Percentiles rank a stretch among this genome's conserved stretches.
Conservation (phyloP, 2,329 filamentous ascomycete species). For the Calonectria leucothoes region DNA sequence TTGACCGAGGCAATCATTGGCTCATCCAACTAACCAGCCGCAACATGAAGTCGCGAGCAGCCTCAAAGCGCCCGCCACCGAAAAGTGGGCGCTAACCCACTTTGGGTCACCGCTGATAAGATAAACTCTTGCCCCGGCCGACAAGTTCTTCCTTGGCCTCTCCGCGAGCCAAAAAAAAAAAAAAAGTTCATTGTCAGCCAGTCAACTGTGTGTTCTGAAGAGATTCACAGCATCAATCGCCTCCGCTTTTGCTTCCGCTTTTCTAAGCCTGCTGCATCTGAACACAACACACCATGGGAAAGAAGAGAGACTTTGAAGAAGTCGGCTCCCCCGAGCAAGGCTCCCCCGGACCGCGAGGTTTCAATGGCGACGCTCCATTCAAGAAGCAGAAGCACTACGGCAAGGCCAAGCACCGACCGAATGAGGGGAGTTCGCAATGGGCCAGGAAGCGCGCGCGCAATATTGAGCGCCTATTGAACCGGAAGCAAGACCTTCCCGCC, state of each 20-base stretch:
- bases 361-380: constrained; percentile 28
- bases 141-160: constrained; percentile 21
- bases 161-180: constrained; percentile 35
- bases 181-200: constrained; percentile 36
- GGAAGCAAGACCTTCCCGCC: constrained; percentile 72
- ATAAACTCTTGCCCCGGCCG: constrained; percentile 26
- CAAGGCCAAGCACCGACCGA: constrained; percentile 54
- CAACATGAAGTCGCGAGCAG: constrained; percentile 18
- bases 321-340: constrained; percentile 42
- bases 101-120: constrained; percentile 38
- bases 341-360: constrained; percentile 28
- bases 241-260: too few species aligned
- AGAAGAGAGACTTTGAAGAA: constrained; percentile 47
- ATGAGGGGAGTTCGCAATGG: constrained; percentile 64
- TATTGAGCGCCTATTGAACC: constrained; percentile 73
- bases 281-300: constrained; percentile 39
- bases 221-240: not conserved
- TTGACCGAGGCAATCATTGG: constrained; percentile 17
- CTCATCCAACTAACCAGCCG: not conserved
- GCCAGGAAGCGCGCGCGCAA: constrained; percentile 79
- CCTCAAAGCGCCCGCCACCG: constrained; percentile 12
- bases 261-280: not conserved
- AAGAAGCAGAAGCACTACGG: constrained; percentile 50
- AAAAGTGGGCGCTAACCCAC: constrained; percentile 23
- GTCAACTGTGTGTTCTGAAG: too few species aligned